A percentile compares a stretch with the other conserved stretches of the same genome.
Evolutionary conservation across 805 yeast genomes (phyloP).

Genomic region (Candida odintsovae): DNA sequence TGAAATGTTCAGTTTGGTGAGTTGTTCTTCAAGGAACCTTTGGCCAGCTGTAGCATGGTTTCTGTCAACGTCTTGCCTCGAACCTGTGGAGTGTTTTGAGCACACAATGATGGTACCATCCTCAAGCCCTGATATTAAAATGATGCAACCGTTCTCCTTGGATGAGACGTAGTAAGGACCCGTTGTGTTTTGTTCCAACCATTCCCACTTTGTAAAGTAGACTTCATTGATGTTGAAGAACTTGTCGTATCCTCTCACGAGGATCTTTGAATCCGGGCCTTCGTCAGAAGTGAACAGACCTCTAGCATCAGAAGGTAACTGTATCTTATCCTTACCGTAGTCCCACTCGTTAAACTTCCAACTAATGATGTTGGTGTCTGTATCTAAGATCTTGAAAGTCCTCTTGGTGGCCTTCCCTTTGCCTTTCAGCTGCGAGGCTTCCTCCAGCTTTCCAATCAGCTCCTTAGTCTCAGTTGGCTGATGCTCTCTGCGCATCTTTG

Average conservation of each 20-base stretch:
- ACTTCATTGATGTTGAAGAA: constrained; percentile 81
- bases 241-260: constrained; percentile 88
- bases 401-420: constrained; percentile 29
- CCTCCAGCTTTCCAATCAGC: constrained; percentile 12
- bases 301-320: constrained; percentile 70
- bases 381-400: constrained; percentile 23
- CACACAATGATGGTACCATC: constrained; percentile 81
- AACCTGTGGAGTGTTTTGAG: constrained; percentile 87
- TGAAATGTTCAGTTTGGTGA: constrained; percentile 35
- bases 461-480: constrained; percentile 6
- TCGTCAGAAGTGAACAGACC: constrained; percentile 63
- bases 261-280: constrained; percentile 36
- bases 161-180: constrained; percentile 82
- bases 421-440: constrained; percentile 7
- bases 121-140: constrained; percentile 68
- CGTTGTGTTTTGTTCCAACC: constrained; percentile 38
- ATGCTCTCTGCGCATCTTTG: constrained; percentile 7
- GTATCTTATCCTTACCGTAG: constrained; percentile 49
- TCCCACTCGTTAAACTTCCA: constrained; percentile 96
- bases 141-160: constrained; percentile 93
- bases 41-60: constrained; percentile 80
- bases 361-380: constrained; percentile 25
- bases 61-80: constrained; percentile 41
- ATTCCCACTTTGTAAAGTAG: constrained; percentile 41
- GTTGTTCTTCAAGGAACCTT: constrained; percentile 46